Evolutionary conservation across 1,139 yeast genomes (phyloP), one percentile per base, ranked within the genome.

Genomic region (Zygoascus hellenicus): DNA sequence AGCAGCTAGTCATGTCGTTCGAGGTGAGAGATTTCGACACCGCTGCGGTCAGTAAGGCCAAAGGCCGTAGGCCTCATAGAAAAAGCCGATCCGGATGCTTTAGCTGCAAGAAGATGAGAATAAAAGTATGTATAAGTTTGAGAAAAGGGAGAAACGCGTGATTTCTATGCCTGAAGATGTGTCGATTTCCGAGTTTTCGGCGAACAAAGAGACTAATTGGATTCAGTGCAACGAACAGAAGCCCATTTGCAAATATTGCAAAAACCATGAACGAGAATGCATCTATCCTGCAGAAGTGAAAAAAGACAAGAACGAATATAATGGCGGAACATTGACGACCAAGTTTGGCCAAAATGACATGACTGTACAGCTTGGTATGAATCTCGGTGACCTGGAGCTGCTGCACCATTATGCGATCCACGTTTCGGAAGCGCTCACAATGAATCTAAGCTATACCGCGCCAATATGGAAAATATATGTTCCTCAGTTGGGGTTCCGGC

Each of bases 21-120:
- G 16, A 15, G 13, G 38, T 16, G 17, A 10, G 38, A n/a, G 28
- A 15, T 11, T 11, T 22, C 28, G 39, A 17, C 5, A n/a, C 6
- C 7, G n/a, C 26, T n/a, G 28, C 19, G 33, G 46, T 19, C 9
- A 37, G 37, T 13, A 38, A 33, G 22, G 30, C 15, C 11, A 45
- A 37, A 29, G 41, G 35, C 5, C 44, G 49, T 11, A 38, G 43
- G 19, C 42, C 49, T 3, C 49, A 47, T 22, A 28, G 47, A 2
- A 47, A 47, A 37, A 38, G 45, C 9, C 44, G 47, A 22, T 26
- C 31, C 14, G 49, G 49, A 9, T 47, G 49, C 33, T 33, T 30
- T n/a, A 38, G 37, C 5, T 47, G 49, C 30, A 47, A 47, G 35
- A 43, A 39, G 31, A 43, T 47, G 38, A 34, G 49, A 17, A 41